phyloP scores from a whole-genome alignment of 2,329 filamentous ascomycete species.

The Emergomyces orientalis region DNA sequence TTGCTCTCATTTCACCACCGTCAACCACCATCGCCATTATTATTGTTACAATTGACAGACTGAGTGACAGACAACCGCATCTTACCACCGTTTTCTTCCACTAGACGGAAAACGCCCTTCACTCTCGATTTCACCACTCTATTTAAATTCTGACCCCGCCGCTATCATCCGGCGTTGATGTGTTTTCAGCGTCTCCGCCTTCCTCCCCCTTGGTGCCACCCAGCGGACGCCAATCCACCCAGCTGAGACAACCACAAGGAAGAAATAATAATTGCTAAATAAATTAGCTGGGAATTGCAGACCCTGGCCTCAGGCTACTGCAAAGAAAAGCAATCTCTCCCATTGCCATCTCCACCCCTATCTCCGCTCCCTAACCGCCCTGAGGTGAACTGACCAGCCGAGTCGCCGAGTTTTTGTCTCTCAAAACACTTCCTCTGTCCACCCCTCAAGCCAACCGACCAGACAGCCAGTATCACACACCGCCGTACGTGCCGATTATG shows the following conservation, averaged over 20 bases:
- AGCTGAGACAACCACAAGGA: background rate
- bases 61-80: background rate
- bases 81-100: background rate
- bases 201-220: background rate
- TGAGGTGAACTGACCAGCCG: background rate
- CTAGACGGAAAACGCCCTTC: too few relatives aligned
- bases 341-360: background rate
- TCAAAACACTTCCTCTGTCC: background rate
- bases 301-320: background rate
- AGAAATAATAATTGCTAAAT: background rate
- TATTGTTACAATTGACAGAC: too few relatives aligned
- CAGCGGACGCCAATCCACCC: background rate
- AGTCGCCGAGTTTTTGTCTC: background rate
- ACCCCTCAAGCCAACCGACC: slow-evolving; percentile 11
- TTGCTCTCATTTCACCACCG: background rate
- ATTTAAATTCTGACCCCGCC: background rate
- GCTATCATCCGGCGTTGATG: background rate
- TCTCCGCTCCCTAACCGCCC: background rate
- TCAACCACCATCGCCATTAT: background rate
- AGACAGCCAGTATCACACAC: background rate
- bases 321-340: background rate
- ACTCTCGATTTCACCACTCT: background rate
- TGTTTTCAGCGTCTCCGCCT: background rate
- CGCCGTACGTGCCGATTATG: slow-evolving; percentile 41
- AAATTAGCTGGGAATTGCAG: background rate